Percentiles rank a stretch among this genome's conserved stretches.
These are phyloP conservation scores for Rhipidocladum racemiflorum DNA, from an alignment of 176 grass and related monocot species.

Conservation along the genomic window DNA sequence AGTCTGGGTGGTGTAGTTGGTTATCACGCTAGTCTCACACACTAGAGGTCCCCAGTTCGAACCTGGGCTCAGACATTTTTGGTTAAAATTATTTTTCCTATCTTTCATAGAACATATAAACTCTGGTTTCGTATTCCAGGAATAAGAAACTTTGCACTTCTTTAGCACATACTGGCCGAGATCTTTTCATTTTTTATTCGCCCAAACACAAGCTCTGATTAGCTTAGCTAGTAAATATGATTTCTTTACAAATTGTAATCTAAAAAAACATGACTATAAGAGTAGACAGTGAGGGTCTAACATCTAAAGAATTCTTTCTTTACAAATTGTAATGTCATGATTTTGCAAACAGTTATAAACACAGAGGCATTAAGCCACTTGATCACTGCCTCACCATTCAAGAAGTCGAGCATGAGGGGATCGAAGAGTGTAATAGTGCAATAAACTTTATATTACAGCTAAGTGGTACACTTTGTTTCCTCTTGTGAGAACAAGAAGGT, in stretches of 20 bases:
- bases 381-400: not conserved
- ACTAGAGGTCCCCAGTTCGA: slow-evolving; percentile 89
- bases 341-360: not conserved
- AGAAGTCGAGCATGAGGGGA: not conserved
- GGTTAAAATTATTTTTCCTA: too few relatives aligned
- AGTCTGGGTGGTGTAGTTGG: slow-evolving; percentile 82
- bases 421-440: not conserved
- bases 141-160: not conserved
- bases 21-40: slow-evolving; percentile 95
- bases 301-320: not conserved
- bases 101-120: not conserved
- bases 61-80: slow-evolving; percentile 47
- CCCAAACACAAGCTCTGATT: not conserved
- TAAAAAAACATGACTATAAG: not conserved
- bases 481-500: slow-evolving; percentile 32
- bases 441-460: slow-evolving; percentile 19
- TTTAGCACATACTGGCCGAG: not conserved
- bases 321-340: not conserved
- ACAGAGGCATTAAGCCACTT: not conserved
- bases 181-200: not conserved
- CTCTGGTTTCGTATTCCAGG: not conserved
- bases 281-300: not conserved
- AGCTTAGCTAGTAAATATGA: not conserved
- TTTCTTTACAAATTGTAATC: not conserved
- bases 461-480: slow-evolving; percentile 18